A percentile compares a stretch with the other conserved stretches of the same genome.
These are phyloP conservation scores for Periconia digitata DNA, from an alignment of 2,329 filamentous ascomycete species.

Conservation along the genomic window DNA sequence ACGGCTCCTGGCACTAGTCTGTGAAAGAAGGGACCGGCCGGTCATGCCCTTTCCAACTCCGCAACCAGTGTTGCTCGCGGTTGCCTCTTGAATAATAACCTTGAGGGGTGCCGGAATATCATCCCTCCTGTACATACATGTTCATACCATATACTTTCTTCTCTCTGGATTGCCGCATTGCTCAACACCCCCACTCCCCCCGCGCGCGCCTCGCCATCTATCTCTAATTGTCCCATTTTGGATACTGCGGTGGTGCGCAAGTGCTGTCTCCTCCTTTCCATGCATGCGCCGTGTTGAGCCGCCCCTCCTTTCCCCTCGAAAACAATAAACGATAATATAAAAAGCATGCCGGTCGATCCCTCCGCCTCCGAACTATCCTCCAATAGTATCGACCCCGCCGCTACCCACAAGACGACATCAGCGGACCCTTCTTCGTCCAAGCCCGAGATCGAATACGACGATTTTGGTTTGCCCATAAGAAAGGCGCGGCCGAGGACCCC, in stretches of 20 bases:
- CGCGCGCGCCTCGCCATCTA: not conserved
- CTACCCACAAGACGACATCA: conserved; percentile 16
- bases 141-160: conserved; percentile 9
- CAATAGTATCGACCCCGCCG: not conserved
- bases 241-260: not conserved
- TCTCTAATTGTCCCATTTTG: not conserved
- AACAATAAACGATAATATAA: not conserved
- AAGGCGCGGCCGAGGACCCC: conserved; percentile 43
- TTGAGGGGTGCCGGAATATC: conserved; percentile 10
- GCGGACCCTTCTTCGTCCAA: conserved; percentile 6
- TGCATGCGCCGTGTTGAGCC: conserved; percentile 3
- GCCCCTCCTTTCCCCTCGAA: conserved; percentile 3
- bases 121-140: conserved; percentile 1
- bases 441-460: conserved; percentile 58
- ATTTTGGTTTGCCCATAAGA: conserved; percentile 69
- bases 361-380: not conserved
- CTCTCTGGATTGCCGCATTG: not conserved
- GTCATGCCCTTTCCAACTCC: not conserved
- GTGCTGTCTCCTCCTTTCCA: conserved; percentile 8
- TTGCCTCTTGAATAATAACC: conserved; percentile 7
- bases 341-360: conserved; percentile 18
- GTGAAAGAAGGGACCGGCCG: not conserved
- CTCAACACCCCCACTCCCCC: not conserved
- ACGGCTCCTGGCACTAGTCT: not conserved
- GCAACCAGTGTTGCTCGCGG: not conserved